A percentile compares a stretch with the other conserved stretches of the same genome.
Conservation (phyloP, 768 basidiomycete species). For the Kwoniella sp. region DNA sequence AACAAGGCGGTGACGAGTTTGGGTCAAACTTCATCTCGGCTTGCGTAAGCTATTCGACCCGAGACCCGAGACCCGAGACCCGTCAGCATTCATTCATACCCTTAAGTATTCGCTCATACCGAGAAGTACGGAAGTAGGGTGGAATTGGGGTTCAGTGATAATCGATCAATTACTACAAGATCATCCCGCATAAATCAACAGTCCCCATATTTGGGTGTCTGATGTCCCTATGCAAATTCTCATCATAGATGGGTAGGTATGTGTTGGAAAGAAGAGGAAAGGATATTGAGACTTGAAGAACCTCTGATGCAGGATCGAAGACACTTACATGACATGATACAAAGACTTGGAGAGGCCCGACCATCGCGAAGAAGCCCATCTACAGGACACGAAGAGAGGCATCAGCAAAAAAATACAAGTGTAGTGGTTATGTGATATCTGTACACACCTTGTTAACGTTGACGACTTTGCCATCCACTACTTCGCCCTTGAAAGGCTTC, state of each 20-base stretch:
- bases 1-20: constrained; percentile 95
- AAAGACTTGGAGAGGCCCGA: constrained; percentile 90
- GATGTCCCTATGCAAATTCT: constrained; percentile 58
- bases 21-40: constrained; percentile 94
- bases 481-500: constrained; percentile 99
- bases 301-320: too few species aligned
- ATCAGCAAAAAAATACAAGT: neutral
- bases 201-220: constrained; percentile 41
- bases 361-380: constrained; percentile 99
- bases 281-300: neutral
- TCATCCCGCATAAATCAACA: constrained; percentile 57
- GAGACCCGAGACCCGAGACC: neutral
- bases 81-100: constrained; percentile 12
- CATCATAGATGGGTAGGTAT: constrained; percentile 48
- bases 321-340: constrained; percentile 85
- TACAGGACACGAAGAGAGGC: constrained; percentile 55
- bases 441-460: constrained; percentile 86
- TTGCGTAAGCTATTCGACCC: constrained; percentile 72
- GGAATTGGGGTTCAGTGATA: constrained; percentile 39
- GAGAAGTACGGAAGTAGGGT: neutral
- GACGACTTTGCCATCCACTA: constrained; percentile 92
- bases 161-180: constrained; percentile 58
- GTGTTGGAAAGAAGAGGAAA: neutral
- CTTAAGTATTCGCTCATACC: constrained; percentile 2
- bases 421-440: neutral